Base-by-base conservation (phyloP, 345 rosid species). In the Tarenaya hassleriana region DNA sequence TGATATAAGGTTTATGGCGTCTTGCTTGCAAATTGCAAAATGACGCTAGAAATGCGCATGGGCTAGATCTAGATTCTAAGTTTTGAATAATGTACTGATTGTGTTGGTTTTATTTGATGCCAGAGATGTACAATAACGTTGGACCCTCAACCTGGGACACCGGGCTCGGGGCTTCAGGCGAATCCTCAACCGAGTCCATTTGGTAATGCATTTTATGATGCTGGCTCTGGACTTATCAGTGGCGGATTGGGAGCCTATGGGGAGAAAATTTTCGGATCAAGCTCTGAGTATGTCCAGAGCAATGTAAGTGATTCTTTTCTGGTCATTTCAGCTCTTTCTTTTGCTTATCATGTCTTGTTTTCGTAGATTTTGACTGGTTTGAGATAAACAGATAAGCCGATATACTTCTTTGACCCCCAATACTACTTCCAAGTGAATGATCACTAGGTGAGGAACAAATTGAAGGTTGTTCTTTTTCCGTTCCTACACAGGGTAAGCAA, bases 371-470 rank as follows among this genome's bases (percentile, higher is more conserved):
- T 50, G 50, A 64, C 47, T 1, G 5, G 24, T 24, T 52, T 58
- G 46, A 12, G 9, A 18, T 52, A 31, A 53, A 63, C 88, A 92
- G 97, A 88, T 92, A 64, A 85, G 83, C 57, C 67, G 95, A 31
- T 88, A n/a, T n/a, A 78, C 56, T 85, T 92, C 68, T 92, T 95
- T 29, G 98, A 92, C 70, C 97, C 96, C 12, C 96, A 90, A 53
- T 86, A 90, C 74, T 86, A 90, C 60, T 90, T 86, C 68, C 97
- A 90, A 90, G 97, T 90, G 66, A 90, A 84, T 74, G 96, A 86
- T 41, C 92, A 84, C 31, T 91, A 92, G 38, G 97, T 88, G 72
- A 92, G 83, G 79, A 92, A 92, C 91, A 92, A 92, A 58, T 70
- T 92, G 77, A 92, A 85, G 78, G 83, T 92, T 62, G 84, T 88